These are phyloP conservation scores for Solanum bulbocastanum DNA, from an alignment of 257 asterid species.

Conservation along the genomic window DNA sequence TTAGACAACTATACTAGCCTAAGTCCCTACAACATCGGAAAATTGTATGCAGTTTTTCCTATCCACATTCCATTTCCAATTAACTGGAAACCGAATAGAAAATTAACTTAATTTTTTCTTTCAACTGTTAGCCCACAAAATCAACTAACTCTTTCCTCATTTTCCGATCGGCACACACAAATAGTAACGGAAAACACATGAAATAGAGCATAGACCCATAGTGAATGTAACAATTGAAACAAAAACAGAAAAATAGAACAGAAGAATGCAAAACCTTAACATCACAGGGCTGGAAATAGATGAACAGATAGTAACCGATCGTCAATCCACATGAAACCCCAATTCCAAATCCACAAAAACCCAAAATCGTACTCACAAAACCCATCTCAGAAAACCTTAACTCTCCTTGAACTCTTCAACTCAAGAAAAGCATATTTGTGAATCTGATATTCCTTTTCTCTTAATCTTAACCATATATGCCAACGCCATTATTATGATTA, in stretches of 20 bases:
- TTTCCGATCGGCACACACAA: background rate
- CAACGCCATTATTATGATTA: background rate
- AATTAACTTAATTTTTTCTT: background rate
- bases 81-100: background rate
- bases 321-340: constrained; percentile 45
- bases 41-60: background rate
- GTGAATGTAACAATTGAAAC: background rate
- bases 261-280: constrained; percentile 48
- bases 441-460: background rate
- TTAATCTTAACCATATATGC: background rate
- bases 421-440: background rate
- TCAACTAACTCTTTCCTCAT: background rate
- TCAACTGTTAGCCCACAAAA: background rate
- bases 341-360: constrained; percentile 83
- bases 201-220: background rate
- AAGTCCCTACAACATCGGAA: background rate
- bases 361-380: constrained; percentile 49
- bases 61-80: background rate
- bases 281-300: constrained; percentile 75
- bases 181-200: background rate
- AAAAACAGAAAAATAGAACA: background rate
- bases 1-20: background rate
- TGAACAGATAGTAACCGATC: constrained; percentile 34
- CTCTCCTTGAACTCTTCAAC: background rate
- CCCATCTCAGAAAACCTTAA: constrained; percentile 39